Base-by-base conservation (phyloP, 805 yeast genomes). In the Pichia occidentalis region DNA sequence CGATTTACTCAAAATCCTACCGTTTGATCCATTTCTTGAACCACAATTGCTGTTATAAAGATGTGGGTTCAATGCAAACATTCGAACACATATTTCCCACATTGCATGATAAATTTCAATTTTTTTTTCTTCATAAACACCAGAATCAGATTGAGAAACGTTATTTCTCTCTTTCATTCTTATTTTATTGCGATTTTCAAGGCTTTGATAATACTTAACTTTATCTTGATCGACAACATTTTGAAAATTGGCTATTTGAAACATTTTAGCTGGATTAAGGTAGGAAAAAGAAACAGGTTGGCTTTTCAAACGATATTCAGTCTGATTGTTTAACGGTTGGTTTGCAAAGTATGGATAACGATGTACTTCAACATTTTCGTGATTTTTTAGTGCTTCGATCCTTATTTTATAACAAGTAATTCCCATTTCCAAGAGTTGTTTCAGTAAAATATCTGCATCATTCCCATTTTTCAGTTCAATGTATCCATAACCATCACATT, bases 351-450 rank as follows among this genome's bases (percentile, higher is more conserved):
- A 45, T 11, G 45, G 41, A 24, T 41, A 43, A 13, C 35, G 39
- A 12, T 38, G 42, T 16, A 45, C 24, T 30, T 40, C 46, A 14
- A 26, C 28, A 18, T 24, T 39, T 25, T 29, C 7, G 9, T 46
- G 50, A 20, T 32, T 43, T 14, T 38, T 44, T 3, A 56, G 53
- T 23, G 54, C 36, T 32, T 57, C 59, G 40, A 58, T 56, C 29
- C 42, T 43, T 18, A 58, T 56, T 32, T 58, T 57, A 38, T 51
- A 58, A 28, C 59, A 52, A n/a, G 43, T 35, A 19, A 57, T 46
- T 3, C 53, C 54, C 10, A 54, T 26, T 6, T 31, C 22, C 18
- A 43, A 49, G 16, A 58, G 37, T 14, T 47, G 46, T 14, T 42
- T 43, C 14, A 56, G 48, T 20, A 58, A 32, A 16, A 24, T 27